phyloP scores from a whole-genome alignment of 345 rosid species.

The Firmiana major region DNA sequence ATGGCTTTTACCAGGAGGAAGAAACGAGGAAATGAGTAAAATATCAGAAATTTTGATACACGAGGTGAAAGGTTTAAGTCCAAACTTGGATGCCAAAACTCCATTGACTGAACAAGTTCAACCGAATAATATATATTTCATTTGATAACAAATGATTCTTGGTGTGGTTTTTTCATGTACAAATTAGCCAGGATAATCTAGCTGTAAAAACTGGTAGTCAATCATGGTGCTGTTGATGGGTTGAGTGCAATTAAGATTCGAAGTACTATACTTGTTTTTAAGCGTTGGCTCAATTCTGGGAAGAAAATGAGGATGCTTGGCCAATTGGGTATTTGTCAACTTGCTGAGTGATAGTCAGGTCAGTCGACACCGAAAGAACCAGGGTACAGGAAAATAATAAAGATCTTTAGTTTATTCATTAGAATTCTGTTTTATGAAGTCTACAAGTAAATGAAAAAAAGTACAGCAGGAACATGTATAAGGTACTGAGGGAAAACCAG shows the following conservation, averaged over 20 bases:
- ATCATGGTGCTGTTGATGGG: background rate
- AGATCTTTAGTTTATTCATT: background rate
- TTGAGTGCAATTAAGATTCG: background rate
- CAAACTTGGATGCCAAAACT: background rate
- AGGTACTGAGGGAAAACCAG: background rate
- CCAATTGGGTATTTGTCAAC: background rate
- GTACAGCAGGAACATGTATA: background rate
- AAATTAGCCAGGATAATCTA: background rate
- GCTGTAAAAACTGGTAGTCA: background rate
- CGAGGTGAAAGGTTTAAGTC: background rate
- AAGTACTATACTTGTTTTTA: constrained; percentile 8
- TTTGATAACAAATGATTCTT: constrained; percentile 7
- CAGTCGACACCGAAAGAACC: background rate
- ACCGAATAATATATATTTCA: no score
- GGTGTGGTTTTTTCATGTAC: background rate
- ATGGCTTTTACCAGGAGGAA: constrained; percentile 15
- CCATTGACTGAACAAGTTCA: constrained; percentile 15
- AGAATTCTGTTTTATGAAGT: background rate
- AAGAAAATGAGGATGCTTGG: background rate
- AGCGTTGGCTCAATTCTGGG: constrained; percentile 2
- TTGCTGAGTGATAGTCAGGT: background rate
- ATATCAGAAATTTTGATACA: background rate
- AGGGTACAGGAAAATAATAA: background rate
- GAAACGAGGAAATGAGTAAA: background rate
- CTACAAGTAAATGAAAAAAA: background rate